phyloP scores from a whole-genome alignment of 495 filamentous ascomycete genomes.

The Aspergillus hancockii region DNA sequence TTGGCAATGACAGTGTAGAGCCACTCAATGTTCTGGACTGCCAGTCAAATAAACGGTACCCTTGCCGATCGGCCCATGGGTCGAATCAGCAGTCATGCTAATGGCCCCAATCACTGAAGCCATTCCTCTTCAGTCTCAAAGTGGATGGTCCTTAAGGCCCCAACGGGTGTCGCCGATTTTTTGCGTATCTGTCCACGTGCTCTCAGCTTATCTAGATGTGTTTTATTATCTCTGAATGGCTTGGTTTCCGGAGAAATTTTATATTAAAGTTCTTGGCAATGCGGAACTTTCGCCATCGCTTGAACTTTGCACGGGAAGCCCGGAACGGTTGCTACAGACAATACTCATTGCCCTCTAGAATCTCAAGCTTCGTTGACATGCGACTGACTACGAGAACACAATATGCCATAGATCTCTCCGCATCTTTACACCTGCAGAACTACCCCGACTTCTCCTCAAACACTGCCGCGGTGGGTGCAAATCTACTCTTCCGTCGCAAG shows the following conservation, averaged over 20 bases:
- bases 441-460: slow-evolving; percentile 18
- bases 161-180: background rate
- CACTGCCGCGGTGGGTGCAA: slow-evolving; percentile 29
- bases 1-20: slow-evolving; percentile 7
- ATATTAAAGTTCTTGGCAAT: slow-evolving; percentile 26
- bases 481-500: slow-evolving; percentile 37
- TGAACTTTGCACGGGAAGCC: background rate
- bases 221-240: slow-evolving; percentile 1
- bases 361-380: background rate
- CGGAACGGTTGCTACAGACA: background rate
- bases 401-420: background rate
- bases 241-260: background rate
- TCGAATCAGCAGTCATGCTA: slow-evolving; percentile 7
- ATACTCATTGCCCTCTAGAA: background rate
- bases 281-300: background rate
- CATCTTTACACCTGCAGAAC: background rate
- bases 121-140: background rate
- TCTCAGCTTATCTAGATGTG: background rate
- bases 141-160: background rate
- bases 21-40: background rate
- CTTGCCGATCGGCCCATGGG: slow-evolving; percentile 6
- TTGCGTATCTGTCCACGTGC: background rate
- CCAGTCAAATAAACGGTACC: background rate
- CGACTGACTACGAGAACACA: background rate
- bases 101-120: background rate